Conservation (phyloP, 1,284 basidiomycete species). For the Marasmius fiardii region DNA sequence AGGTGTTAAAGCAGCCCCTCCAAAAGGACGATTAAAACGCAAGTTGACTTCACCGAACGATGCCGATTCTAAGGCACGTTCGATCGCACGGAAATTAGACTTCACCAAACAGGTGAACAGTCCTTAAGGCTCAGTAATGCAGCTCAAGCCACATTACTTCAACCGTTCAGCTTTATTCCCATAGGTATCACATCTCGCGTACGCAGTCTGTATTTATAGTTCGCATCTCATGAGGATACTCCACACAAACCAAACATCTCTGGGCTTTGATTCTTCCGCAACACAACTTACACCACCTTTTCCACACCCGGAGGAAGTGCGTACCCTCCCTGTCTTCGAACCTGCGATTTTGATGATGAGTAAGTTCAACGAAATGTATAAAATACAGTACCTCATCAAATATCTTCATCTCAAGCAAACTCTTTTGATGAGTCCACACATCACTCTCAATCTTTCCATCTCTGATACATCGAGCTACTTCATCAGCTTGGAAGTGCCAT, state of each 20-base stretch:
- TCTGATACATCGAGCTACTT: constrained; percentile 77
- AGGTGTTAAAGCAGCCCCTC: constrained; percentile 34
- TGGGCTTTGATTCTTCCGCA: too few relatives aligned
- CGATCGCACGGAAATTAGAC: constrained; percentile 46
- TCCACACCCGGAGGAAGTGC: constrained; percentile 17
- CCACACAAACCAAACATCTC: not conserved
- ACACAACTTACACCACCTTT: constrained; percentile 21
- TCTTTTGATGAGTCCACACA: constrained; percentile 75
- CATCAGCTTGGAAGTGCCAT: constrained; percentile 79
- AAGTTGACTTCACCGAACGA: constrained; percentile 43
- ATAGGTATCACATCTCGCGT: too few relatives aligned
- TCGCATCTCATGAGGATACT: too few relatives aligned
- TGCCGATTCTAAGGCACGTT: constrained; percentile 34
- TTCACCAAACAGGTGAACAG: constrained; percentile 36
- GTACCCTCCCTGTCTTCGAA: constrained; percentile 38
- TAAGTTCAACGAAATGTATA: constrained; percentile 1
- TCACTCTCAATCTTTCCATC: constrained; percentile 76
- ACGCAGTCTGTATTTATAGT: too few relatives aligned
- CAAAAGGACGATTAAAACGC: constrained; percentile 34
- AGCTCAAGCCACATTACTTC: not conserved
- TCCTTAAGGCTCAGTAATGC: not conserved
- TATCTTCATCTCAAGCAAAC: constrained; percentile 72
- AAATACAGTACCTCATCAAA: constrained; percentile 68
- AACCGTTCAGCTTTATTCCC: too few relatives aligned
- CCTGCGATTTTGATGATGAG: constrained; percentile 26